Percentiles rank a stretch among this genome's conserved stretches.
Conservation (phyloP, 228 moss, liverwort and hornwort genomes). For the Sphagnum fallax region DNA sequence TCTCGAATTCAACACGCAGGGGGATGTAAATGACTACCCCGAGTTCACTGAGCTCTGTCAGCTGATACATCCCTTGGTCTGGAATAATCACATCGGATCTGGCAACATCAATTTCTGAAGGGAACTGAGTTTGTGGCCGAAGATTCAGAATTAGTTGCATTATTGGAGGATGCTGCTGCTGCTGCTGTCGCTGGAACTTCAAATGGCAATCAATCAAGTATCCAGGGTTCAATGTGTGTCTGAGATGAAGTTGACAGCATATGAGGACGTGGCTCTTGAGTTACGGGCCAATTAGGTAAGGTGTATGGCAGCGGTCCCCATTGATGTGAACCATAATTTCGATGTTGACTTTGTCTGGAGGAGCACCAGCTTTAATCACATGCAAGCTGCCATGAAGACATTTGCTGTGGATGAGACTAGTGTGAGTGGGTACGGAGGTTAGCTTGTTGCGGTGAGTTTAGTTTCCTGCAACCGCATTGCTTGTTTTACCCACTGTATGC, state of each 20-base stretch:
- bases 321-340: too few relatives aligned
- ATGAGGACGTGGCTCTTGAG: too few relatives aligned
- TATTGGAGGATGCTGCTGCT: background rate
- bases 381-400: slow-evolving; percentile 66
- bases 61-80: slow-evolving; percentile 23
- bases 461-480: background rate
- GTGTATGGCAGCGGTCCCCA: too few relatives aligned
- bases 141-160: slow-evolving; percentile 12
- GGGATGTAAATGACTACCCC: slow-evolving; percentile 57
- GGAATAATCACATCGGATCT: slow-evolving; percentile 27
- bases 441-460: background rate
- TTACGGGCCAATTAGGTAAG: too few relatives aligned
- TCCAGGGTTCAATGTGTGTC: too few relatives aligned
- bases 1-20: slow-evolving; percentile 65
- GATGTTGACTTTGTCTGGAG: slow-evolving; percentile 63
- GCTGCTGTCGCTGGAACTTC: background rate
- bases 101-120: background rate
- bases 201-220: too few relatives aligned
- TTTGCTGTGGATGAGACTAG: slow-evolving; percentile 68
- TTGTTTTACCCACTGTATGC: too few relatives aligned
- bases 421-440: slow-evolving; percentile 40
- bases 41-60: slow-evolving; percentile 65
- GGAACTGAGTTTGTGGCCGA: slow-evolving; percentile 26
- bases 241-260: too few relatives aligned
- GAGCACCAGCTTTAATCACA: slow-evolving; percentile 58